Evolutionary conservation across 164 flowering plant species (phyloP), one percentile per base, ranked within the genome.

Genomic region (Annona cherimola): DNA sequence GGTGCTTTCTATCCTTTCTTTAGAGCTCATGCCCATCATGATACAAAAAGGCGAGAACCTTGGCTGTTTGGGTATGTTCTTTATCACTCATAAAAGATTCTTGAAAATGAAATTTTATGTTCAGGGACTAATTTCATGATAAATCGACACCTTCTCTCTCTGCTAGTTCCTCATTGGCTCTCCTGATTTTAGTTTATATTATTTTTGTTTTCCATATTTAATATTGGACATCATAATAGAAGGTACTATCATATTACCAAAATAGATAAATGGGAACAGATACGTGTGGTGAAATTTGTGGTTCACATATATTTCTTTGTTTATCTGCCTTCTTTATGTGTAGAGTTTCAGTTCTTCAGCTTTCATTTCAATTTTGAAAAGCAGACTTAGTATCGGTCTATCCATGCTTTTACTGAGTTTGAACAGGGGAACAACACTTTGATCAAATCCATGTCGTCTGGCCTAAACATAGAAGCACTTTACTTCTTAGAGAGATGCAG

Each of bases 1-100:
- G 99, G 97, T 80, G 95, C 98, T 45, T 96, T 78, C 81, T 92
- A 92, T 81, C 99, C 99, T 71, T 96, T 96, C 85, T 93, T 96
- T 74, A 87, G 99, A 74, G 99, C 65, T 4, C 99, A 96, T 86
- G 97, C 99, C 39, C 99, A 96, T 82, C 98, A 92, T 60, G 99
- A 96, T 83, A 88, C 97, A 45, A 93, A 88, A 81, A 87, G 99
- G 81, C 82, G 98, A 62, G 99, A 96, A 73, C 99, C 99, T 72
- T 96, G 97, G 97, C 71, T 96, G 79, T 89, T 92, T 77, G 98
- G 99, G 99, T 96, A 88, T 41, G 81, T n/a, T 46, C n/a, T 12
- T 35, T 43, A 19, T 57, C 42, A 7, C 42, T 3, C 43, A 19
- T n/a, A 19, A 66, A 20, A 45, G 35, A 18, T 12, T 67, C 7